Conservation (phyloP, 257 asterid genomes). For the Nicotiana tabacum region DNA sequence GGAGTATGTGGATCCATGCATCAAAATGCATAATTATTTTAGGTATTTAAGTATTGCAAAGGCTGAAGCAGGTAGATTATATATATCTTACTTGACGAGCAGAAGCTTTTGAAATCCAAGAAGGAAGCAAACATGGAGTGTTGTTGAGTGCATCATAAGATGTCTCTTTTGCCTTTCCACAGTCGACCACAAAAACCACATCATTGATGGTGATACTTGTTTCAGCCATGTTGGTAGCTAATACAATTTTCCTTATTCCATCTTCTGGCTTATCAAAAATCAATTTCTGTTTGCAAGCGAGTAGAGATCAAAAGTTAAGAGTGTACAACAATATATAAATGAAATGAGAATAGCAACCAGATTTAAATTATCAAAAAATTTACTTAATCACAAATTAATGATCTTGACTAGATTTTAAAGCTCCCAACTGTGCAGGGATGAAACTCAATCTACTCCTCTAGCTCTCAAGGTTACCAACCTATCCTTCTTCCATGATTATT, state of each 20-base stretch:
- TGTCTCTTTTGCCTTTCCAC: constrained; percentile 97
- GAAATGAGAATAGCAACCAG: not conserved
- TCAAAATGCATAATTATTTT: not conserved
- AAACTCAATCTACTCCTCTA: not conserved
- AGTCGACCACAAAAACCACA: constrained; percentile 91
- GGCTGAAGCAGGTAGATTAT: not conserved
- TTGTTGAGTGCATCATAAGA: constrained; percentile 94
- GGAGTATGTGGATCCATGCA: not conserved
- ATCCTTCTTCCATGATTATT: not conserved
- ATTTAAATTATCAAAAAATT: not conserved
- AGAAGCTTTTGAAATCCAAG: constrained; percentile 97
- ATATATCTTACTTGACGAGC: constrained; percentile 68
- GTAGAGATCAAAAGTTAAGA: constrained; percentile 3
- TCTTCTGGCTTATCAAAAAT: constrained; percentile 78
- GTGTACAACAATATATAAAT: not conserved
- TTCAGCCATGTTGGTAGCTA: constrained; percentile 98
- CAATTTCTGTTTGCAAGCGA: constrained; percentile 49
- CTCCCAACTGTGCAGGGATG: not conserved
- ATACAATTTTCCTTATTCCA: constrained; percentile 86
- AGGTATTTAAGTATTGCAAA: not conserved
- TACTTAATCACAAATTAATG: not conserved
- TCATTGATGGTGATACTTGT: constrained; percentile 94
- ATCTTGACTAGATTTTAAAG: not conserved
- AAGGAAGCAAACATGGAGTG: constrained; percentile 93
- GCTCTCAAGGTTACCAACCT: not conserved